Evolutionary conservation across 192 early-diverging fungal species (phyloP).

Genomic region (Linnemannia hyalina): DNA sequence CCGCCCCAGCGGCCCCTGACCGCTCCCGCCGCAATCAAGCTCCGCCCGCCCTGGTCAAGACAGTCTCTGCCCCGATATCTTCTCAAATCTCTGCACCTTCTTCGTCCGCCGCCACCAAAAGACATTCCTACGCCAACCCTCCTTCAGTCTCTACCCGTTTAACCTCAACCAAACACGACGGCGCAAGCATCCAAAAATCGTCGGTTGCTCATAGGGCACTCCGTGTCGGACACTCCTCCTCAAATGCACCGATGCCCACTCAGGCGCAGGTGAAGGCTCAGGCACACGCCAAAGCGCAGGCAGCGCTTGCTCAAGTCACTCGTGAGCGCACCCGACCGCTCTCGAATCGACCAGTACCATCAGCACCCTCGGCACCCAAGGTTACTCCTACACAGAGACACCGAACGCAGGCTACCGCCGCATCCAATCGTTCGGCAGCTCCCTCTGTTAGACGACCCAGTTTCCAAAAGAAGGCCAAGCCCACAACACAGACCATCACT

Average conservation of each 20-base stretch:
- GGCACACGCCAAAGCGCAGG: neutral
- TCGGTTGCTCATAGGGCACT: neutral
- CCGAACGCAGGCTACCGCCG: neutral
- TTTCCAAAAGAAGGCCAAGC: neutral
- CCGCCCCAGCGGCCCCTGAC: neutral
- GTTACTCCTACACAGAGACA: neutral
- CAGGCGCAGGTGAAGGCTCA: neutral
- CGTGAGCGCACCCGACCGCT: neutral
- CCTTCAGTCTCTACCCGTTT: neutral
- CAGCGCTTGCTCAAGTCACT: neutral
- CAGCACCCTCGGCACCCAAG: conserved; percentile 14
- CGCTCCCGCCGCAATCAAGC: neutral
- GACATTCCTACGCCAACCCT: neutral
- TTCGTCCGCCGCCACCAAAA: neutral
- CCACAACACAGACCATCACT: neutral
- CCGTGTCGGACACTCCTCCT: neutral
- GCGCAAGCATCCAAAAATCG: conserved; percentile 4
- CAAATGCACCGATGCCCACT: neutral
- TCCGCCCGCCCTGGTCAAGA: neutral
- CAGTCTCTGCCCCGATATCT: conserved; percentile 1
- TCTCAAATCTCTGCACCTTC: neutral
- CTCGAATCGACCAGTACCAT: neutral
- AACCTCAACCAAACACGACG: neutral
- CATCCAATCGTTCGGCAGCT: neutral
- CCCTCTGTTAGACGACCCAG: neutral